Evolutionary conservation across 352 stramenopile species (phyloP).

Genomic region (Phytophthora kernoviae): DNA sequence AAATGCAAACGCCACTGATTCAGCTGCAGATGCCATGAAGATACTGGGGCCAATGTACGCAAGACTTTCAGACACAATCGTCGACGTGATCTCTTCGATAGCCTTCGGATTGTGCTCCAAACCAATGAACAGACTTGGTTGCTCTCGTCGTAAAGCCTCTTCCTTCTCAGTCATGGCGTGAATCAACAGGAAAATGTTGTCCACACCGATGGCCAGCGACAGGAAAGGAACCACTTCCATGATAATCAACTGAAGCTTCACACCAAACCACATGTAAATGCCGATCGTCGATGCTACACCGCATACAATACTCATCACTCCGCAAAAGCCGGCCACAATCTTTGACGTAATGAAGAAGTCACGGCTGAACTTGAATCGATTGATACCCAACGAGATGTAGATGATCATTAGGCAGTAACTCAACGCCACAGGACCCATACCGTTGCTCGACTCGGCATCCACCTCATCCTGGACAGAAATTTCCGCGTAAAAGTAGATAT

Average conservation of each 20-base stretch:
- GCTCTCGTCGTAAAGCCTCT: slow-evolving; percentile 33
- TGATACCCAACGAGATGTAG: slow-evolving; percentile 71
- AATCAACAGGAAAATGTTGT: slow-evolving; percentile 76
- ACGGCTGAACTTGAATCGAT: slow-evolving; percentile 51
- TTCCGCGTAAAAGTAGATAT: slow-evolving; percentile 63
- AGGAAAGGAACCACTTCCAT: slow-evolving; percentile 77
- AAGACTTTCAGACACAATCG: slow-evolving; percentile 49
- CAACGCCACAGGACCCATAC: slow-evolving; percentile 50
- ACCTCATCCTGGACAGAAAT: slow-evolving; percentile 69
- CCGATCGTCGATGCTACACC: slow-evolving; percentile 63
- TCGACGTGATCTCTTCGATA: slow-evolving; percentile 42
- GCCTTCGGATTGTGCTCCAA: slow-evolving; percentile 41
- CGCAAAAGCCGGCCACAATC: slow-evolving; percentile 57
- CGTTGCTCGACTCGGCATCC: slow-evolving; percentile 48
- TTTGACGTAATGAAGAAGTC: slow-evolving; percentile 67
- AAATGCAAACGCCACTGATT: slow-evolving; percentile 61
- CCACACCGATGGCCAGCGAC: slow-evolving; percentile 67
- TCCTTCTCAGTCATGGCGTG: slow-evolving; percentile 59
- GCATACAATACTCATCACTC: slow-evolving; percentile 63
- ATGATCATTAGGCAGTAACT: slow-evolving; percentile 73
- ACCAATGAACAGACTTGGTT: slow-evolving; percentile 50
- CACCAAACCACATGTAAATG: slow-evolving; percentile 62
- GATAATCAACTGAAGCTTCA: slow-evolving; percentile 70
- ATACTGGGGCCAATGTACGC: slow-evolving; percentile 73
- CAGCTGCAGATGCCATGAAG: slow-evolving; percentile 60